These are phyloP conservation scores for Naganishia liquefaciens DNA, from an alignment of 1,284 basidiomycete species.

Conservation along the genomic window DNA sequence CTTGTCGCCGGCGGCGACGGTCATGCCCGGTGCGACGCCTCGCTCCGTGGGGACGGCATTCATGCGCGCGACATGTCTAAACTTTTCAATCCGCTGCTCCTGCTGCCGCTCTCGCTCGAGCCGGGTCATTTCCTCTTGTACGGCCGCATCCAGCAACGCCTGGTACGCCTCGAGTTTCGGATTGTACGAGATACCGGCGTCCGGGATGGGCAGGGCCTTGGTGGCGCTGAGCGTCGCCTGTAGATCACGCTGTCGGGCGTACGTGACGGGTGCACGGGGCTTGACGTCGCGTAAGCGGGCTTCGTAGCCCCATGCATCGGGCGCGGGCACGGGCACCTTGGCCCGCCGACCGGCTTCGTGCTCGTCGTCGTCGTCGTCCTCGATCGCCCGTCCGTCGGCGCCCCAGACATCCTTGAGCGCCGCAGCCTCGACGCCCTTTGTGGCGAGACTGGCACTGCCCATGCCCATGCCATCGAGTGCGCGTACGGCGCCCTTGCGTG, in stretches of 20 bases:
- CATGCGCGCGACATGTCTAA: constrained; percentile 58
- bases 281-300: constrained; percentile 15
- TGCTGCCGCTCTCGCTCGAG: constrained; percentile 62
- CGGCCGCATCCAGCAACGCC: constrained; percentile 70
- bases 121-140: constrained; percentile 66
- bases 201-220: constrained; percentile 68
- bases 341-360: too few relatives aligned
- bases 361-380: constrained; percentile 27
- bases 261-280: constrained; percentile 47
- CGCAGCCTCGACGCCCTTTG: constrained; percentile 26
- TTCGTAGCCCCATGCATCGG: constrained; percentile 30
- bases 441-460: constrained; percentile 35
- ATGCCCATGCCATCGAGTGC: constrained; percentile 53
- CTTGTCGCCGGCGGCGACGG: constrained; percentile 56
- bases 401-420: constrained; percentile 37
- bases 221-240: constrained; percentile 37
- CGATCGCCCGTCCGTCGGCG: constrained; percentile 10
- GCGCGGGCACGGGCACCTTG: constrained; percentile 40
- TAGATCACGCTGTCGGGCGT: constrained; percentile 39
- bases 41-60: constrained; percentile 39
- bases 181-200: constrained; percentile 91
- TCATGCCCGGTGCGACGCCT: constrained; percentile 62
- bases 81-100: constrained; percentile 54
- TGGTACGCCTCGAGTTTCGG: constrained; percentile 76
- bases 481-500: constrained; percentile 66